These are phyloP conservation scores for Lecanicillium sp. DNA, from an alignment of 2,329 filamentous ascomycete species.

Conservation along the genomic window DNA sequence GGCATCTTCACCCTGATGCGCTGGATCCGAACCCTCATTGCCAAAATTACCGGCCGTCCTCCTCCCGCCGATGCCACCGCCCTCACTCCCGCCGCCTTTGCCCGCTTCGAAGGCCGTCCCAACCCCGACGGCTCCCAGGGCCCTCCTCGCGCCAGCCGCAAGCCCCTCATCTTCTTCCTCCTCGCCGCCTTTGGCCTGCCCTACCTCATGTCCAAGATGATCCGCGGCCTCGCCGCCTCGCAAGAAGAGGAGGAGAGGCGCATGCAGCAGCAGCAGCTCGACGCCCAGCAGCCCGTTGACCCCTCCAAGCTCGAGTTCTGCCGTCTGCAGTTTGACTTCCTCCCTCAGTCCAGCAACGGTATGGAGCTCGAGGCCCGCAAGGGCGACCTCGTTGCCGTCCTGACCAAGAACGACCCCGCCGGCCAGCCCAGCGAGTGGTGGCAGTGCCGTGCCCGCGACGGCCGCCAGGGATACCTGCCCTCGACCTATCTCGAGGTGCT, in stretches of 20 bases:
- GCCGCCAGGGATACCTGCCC: constrained; percentile 84
- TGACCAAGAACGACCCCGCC: constrained; percentile 86
- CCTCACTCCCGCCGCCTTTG: constrained; percentile 85
- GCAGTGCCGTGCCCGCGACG: constrained; percentile 85
- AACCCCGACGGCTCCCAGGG: constrained; percentile 53
- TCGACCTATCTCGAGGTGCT: constrained; percentile 80
- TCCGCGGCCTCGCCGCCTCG: constrained; percentile 71
- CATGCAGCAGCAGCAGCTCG: constrained; percentile 42
- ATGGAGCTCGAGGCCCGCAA: constrained; percentile 90
- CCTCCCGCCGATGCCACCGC: constrained; percentile 80
- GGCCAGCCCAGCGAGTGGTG: constrained; percentile 96
- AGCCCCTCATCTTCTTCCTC: constrained; percentile 93
- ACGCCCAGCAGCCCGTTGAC: constrained; percentile 57
- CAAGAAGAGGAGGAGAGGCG: constrained; percentile 74
- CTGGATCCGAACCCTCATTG: constrained; percentile 86
- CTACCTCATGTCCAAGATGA: constrained; percentile 95
- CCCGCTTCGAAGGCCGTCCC: constrained; percentile 70
- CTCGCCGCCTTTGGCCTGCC: constrained; percentile 90
- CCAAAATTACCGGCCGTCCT: constrained; percentile 86
- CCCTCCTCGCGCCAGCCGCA: constrained; percentile 73
- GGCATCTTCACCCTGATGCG: constrained; percentile 95
- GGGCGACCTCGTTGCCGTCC: constrained; percentile 88
- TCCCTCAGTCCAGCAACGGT: constrained; percentile 60
- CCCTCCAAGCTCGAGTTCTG: constrained; percentile 94
- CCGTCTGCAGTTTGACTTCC: constrained; percentile 89